These are phyloP conservation scores for Rhytidiadelphus loreus DNA, from an alignment of 225 moss, liverwort and hornwort genomes.

Conservation along the genomic window DNA sequence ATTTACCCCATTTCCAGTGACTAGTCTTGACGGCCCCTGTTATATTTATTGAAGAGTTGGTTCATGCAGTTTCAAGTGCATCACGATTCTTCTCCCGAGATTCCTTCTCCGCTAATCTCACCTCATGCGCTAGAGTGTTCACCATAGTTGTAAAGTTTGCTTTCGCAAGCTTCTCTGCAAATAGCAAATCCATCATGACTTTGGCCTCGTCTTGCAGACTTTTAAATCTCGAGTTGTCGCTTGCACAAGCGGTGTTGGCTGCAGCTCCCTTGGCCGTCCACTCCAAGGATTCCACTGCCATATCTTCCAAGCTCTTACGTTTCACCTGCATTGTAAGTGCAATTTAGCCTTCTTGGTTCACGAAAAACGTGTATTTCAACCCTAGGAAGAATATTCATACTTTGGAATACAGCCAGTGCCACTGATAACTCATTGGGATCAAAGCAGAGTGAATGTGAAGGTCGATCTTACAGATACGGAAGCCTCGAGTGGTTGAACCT, in stretches of 20 bases:
- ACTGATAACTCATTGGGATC: background rate
- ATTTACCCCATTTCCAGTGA: background rate
- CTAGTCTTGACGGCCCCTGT: no score
- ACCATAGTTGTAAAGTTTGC: background rate
- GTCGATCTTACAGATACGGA: constrained; percentile 34
- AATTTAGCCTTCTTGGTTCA: background rate
- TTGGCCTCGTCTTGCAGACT: constrained; percentile 10
- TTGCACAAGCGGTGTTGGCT: background rate
- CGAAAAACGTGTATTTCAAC: background rate
- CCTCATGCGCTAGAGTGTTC: background rate
- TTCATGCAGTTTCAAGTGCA: background rate
- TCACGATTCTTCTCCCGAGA: background rate
- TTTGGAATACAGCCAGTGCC: background rate
- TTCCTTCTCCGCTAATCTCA: constrained; percentile 7
- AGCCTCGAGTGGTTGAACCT: constrained; percentile 25
- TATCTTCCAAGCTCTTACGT: background rate
- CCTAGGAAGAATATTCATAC: background rate
- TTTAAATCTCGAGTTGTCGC: background rate
- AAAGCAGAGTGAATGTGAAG: background rate
- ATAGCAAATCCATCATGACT: constrained; percentile 1
- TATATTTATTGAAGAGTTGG: background rate
- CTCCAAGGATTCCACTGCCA: background rate
- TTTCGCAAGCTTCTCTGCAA: background rate
- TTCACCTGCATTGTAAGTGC: background rate
- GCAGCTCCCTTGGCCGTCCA: constrained; percentile 2